Evolutionary conservation across 495 filamentous ascomycete genomes (phyloP), one percentile per base, ranked within the genome.

Genomic region (Glarea lozoyensis): DNA sequence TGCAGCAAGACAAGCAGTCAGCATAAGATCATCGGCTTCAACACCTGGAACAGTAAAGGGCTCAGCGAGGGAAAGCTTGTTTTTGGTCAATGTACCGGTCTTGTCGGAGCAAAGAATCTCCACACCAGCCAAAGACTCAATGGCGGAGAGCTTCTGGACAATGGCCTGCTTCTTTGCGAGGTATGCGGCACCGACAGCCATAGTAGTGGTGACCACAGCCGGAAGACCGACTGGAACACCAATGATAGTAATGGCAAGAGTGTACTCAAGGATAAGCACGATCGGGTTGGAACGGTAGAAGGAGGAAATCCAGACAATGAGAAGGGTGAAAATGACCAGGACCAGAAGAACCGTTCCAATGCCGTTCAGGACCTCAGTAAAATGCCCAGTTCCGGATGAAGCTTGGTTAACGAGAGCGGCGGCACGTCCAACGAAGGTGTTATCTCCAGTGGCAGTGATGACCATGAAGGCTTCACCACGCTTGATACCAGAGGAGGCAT

Each of bases 31-130:
- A 56, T 88, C 79, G 29, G 78, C 68, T 48, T 86, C 81, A 38
- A 90, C 78, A 54, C 86, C 86, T 46, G 74, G 67, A 23, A 88
- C 80, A 37, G 81, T 85, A 66, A 79, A 94, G 23, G 88, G 88
- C 53, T 93, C 88, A 36, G 79, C 70, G 39, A 94, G 73, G 27
- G 86, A 86, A 13, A 94, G 75, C 64, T 88, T 90, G 72, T 94
- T 94, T 68, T 88, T 89, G 55, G 88, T 94, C 48, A 94, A 64
- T 44, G 81, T 93, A 81, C 87, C 86, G 39, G 87, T 94, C 74
- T 96, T 96, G 69, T 96, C 89, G 32, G 89, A 96, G 74, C 89
- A 96, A 49, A 95, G 79, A 61, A 95, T 93, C 68, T 95, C 87
- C 43, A 94, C 88, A 72, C 86, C 88, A 55, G 88, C 88, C 42